phyloP scores from a whole-genome alignment of 2,329 filamentous ascomycete species.

The Gaeumannomyces tritici region DNA sequence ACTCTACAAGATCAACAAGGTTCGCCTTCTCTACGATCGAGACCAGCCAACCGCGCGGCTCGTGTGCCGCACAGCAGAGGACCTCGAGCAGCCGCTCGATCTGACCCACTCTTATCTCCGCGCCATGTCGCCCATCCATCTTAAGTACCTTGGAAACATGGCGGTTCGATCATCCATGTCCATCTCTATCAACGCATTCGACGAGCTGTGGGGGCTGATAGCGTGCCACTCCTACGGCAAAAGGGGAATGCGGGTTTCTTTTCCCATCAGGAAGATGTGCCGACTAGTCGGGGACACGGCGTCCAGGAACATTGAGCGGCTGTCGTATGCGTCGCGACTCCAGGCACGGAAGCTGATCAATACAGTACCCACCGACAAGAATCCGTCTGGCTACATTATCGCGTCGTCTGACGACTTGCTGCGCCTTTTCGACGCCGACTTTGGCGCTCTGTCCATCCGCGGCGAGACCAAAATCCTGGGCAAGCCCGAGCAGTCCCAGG shows the following conservation, averaged over 20 bases:
- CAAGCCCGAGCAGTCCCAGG: slow-evolving; percentile 64
- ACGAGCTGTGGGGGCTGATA: slow-evolving; percentile 80
- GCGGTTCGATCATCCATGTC: slow-evolving; percentile 91
- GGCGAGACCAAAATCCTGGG: slow-evolving; percentile 87
- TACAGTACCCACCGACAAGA: slow-evolving; percentile 68
- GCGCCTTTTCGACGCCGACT: slow-evolving; percentile 79
- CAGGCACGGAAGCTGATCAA: slow-evolving; percentile 86
- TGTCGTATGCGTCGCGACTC: slow-evolving; percentile 76
- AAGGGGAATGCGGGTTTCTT: slow-evolving; percentile 80
- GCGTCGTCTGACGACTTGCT: slow-evolving; percentile 80
- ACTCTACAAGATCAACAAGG: slow-evolving; percentile 85
- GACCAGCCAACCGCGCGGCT: slow-evolving; percentile 71
- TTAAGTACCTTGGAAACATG: slow-evolving; percentile 86
- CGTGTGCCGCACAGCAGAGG: slow-evolving; percentile 67
- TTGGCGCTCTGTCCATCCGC: slow-evolving; percentile 71
- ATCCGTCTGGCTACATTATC: slow-evolving; percentile 82
- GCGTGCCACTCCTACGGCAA: slow-evolving; percentile 74
- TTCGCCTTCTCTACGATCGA: slow-evolving; percentile 77
- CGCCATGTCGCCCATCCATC: slow-evolving; percentile 82
- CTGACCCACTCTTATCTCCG: slow-evolving; percentile 77
- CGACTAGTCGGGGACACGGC: slow-evolving; percentile 77
- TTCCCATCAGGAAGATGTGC: slow-evolving; percentile 88
- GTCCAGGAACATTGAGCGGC: slow-evolving; percentile 75
- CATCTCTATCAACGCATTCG: slow-evolving; percentile 80
- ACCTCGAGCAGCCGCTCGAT: slow-evolving; percentile 67